phyloP scores from a whole-genome alignment of 148 eudicot genomes.

The Arbutus unedo region DNA sequence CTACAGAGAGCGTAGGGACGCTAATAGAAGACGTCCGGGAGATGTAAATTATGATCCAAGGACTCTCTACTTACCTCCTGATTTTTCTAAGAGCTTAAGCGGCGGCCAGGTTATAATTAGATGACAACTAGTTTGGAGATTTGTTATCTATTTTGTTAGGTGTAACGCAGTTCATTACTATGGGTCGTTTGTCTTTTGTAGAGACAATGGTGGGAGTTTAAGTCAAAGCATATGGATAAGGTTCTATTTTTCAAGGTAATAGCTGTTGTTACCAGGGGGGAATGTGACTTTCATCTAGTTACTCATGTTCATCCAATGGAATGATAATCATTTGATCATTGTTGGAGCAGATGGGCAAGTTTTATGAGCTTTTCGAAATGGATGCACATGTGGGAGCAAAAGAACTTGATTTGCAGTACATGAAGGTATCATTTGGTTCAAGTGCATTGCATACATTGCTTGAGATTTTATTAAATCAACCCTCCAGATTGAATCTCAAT shows the following conservation, averaged over 20 bases:
- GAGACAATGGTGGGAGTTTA: conserved; percentile 99
- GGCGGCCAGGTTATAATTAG: conserved; percentile 69
- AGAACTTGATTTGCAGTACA: conserved; percentile 96
- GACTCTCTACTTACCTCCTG: conserved; percentile 81
- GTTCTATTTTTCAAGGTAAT: conserved; percentile 97
- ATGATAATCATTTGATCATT: conserved; percentile 7
- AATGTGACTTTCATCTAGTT: not conserved
- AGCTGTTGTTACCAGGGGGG: not conserved
- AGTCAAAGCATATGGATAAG: conserved; percentile 96
- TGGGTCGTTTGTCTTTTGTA: conserved; percentile 26
- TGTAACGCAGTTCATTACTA: conserved; percentile 7
- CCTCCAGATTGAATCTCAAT: not conserved
- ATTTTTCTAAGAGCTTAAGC: conserved; percentile 59
- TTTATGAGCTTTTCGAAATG: conserved; percentile 97
- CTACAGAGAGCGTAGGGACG: conserved; percentile 73
- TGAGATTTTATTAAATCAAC: not conserved
- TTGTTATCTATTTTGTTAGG: not conserved
- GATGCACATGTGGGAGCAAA: conserved; percentile 95
- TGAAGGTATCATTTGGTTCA: conserved; percentile 61
- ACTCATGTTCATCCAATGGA: not conserved
- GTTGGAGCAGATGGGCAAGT: conserved; percentile 86
- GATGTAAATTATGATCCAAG: conserved; percentile 78
- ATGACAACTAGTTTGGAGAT: not conserved
- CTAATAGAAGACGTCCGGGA: conserved; percentile 62
- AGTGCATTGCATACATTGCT: not conserved